A percentile compares a stretch with the other conserved stretches of the same genome.
These are phyloP conservation scores for Celoporthe dispersa DNA, from an alignment of 2,329 filamentous ascomycete species.

Conservation along the genomic window DNA sequence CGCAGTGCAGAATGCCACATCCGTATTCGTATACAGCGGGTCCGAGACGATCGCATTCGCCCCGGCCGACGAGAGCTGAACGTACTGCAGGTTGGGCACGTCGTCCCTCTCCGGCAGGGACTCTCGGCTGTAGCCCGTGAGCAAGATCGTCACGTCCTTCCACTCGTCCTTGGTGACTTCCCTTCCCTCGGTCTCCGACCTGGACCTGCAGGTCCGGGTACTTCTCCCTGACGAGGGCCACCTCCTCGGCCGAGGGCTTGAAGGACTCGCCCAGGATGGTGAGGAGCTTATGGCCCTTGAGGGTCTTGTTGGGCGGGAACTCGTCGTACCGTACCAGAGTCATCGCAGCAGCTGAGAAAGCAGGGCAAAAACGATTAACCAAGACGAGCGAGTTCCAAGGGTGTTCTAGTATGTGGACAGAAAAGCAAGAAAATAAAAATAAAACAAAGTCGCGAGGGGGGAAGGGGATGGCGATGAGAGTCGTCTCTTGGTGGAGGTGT, in stretches of 20 bases:
- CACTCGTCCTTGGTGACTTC: conserved; percentile 45
- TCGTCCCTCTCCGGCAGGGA: conserved; percentile 48
- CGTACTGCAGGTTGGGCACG: conserved; percentile 54
- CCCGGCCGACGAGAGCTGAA: conserved; percentile 60
- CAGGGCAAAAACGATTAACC: neutral
- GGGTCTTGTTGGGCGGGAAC: conserved; percentile 40
- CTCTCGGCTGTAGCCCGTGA: conserved; percentile 44
- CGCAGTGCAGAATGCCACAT: conserved; percentile 57
- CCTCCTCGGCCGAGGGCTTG: conserved; percentile 39
- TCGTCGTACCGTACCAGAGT: conserved; percentile 20
- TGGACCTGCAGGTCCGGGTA: conserved; percentile 52
- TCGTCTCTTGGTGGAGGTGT: neutral
- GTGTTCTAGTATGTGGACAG: neutral
- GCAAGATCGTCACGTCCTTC: conserved; percentile 51
- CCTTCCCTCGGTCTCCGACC: conserved; percentile 36
- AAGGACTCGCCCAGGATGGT: conserved; percentile 40
- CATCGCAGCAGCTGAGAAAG: conserved; percentile 8
- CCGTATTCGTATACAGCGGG: conserved; percentile 54
- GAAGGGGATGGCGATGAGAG: neutral
- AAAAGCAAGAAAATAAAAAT: neutral
- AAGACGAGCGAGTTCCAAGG: neutral
- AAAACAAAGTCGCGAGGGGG: neutral
- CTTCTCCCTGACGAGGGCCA: conserved; percentile 42
- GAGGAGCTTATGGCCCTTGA: conserved; percentile 54
- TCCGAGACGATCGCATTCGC: conserved; percentile 53